These are phyloP conservation scores for Aureobasidium uvarum DNA, from an alignment of 2,329 filamentous ascomycete genomes.

Conservation along the genomic window DNA sequence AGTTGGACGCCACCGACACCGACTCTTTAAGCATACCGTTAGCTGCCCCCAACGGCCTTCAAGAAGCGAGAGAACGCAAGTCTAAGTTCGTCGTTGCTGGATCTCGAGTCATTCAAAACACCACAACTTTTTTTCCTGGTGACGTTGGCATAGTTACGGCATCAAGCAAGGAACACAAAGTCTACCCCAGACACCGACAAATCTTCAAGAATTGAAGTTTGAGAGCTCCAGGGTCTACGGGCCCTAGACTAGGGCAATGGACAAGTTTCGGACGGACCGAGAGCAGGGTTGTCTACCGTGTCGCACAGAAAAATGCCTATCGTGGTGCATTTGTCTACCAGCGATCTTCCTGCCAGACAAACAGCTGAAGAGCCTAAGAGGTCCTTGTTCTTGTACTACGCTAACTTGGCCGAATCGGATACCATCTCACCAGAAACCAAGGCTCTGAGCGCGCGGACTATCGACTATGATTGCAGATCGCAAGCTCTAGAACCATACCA, in stretches of 20 bases:
- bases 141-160: slow-evolving; percentile 6
- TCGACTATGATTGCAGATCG: slow-evolving; percentile 9
- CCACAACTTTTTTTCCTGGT: neutral
- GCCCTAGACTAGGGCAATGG: neutral
- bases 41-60: slow-evolving; percentile 8
- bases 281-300: neutral
- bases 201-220: too few relatives aligned
- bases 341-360: too few relatives aligned
- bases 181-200: neutral
- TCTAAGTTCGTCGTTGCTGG: neutral
- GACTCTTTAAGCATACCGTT: slow-evolving; percentile 13
- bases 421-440: neutral
- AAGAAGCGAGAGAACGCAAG: slow-evolving; percentile 15
- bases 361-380: neutral
- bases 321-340: neutral
- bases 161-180: neutral
- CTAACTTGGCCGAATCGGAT: neutral
- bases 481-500: neutral
- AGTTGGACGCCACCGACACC: slow-evolving; percentile 5
- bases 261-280: neutral
- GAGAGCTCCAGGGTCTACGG: too few relatives aligned
- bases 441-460: neutral
- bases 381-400: neutral
- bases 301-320: neutral
- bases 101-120: neutral